Evolutionary conservation across 768 basidiomycete species (phyloP), one percentile per base, ranked within the genome.

Genomic region (Mycena polygramma): DNA sequence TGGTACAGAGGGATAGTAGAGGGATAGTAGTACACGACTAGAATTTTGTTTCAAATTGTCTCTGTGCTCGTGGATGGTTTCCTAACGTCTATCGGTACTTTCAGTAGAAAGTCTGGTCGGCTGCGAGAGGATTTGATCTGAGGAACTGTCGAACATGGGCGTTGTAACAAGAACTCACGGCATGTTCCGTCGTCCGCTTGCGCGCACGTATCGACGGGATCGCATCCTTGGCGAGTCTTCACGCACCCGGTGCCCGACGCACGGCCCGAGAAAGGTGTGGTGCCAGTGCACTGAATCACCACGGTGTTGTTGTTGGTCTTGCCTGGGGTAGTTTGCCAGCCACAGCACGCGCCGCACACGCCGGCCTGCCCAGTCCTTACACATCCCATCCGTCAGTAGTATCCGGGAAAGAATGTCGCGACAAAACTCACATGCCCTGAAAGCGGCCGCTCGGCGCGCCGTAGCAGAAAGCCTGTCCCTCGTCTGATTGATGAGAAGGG

Each of bases 321-420:
- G 41, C 41, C 41, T 41, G 3, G 4, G 14, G 4, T 53, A 11
- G 63, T 55, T 19, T 11, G 22, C 63, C 63, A 63, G 5, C 63
- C 63, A 26, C 53, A 63, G 63, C 63, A 63, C 41, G 52, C 52
- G 51, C 51, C 62, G 39, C 62, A 63, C 35, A 43, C 49, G 39
- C 26, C 26, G 15, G 41, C 26, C 41, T 54, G 43, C 4, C 52
- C 63, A 1, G 26, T 35, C 19, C 52, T 63, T 30, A 30, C 30
- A 37, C 22, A 54, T 22, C 7, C 19, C 14, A 4, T 15, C 37
- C 20, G 22, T 22, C n/a, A 5, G 11, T 8, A 41, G 11, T 11
- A 15, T 41, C 41, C 41, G 11, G 41, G 15, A 20, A 2, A 57
- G 9, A 14, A 10, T 30, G 43, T 57, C 11, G 41, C 5, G 7